Conservation (phyloP, 2,329 filamentous ascomycete species). For the Monilinia vaccinii-corymbosi region DNA sequence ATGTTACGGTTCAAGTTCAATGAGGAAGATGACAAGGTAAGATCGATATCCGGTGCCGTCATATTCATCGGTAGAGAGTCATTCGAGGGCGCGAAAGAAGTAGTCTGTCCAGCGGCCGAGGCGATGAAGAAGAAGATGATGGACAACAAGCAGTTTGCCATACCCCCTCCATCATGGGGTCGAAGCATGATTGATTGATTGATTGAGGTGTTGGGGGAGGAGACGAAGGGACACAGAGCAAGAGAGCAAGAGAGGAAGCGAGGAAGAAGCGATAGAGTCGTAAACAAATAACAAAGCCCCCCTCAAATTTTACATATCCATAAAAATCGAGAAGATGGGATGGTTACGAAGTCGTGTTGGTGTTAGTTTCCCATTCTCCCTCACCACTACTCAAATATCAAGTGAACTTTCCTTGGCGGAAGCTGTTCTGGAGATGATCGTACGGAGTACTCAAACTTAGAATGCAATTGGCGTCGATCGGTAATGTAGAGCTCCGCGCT, state of each 20-base stretch:
- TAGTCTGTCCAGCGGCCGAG: constrained; percentile 18
- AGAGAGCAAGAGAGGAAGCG: background rate
- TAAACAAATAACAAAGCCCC: background rate
- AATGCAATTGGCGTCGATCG: background rate
- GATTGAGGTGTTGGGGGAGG: background rate
- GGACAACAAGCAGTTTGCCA: constrained; percentile 15
- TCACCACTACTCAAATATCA: background rate
- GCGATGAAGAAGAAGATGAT: constrained; percentile 14
- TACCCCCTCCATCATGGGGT: constrained; percentile 22
- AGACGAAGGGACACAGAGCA: background rate
- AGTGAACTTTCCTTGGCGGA: constrained; percentile 1
- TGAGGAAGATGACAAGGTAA: constrained; percentile 11
- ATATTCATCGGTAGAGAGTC: constrained; percentile 17
- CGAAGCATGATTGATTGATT: constrained; percentile 18
- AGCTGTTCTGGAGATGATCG: background rate
- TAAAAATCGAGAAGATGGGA: background rate
- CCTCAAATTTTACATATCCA: background rate
- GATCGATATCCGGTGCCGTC: constrained; percentile 12
- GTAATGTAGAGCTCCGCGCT: background rate
- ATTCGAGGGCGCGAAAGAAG: constrained; percentile 20
- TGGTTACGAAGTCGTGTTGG: background rate
- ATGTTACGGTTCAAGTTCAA: background rate
- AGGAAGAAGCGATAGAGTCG: background rate
- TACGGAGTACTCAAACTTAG: background rate
- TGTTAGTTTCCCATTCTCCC: background rate